A percentile compares a stretch with the other conserved stretches of the same genome.
These are phyloP conservation scores for Herpomyces periplanetae DNA, from an alignment of 2,329 filamentous ascomycete genomes.

Conservation along the genomic window DNA sequence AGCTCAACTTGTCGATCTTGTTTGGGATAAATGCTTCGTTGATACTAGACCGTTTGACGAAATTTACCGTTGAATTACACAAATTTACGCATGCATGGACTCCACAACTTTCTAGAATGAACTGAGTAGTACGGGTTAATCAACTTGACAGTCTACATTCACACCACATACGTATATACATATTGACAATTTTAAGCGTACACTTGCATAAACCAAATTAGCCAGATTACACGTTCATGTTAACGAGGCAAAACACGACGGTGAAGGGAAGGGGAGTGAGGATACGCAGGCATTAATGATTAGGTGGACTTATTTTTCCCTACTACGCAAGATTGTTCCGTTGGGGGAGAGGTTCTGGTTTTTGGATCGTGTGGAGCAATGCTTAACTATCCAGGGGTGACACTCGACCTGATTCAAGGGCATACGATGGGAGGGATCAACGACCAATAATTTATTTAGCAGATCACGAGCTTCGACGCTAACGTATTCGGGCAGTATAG, in stretches of 20 bases:
- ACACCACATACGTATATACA: conserved; percentile 12
- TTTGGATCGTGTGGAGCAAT: conserved; percentile 34
- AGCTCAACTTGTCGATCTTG: conserved; percentile 55
- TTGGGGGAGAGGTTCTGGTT: too few relatives aligned
- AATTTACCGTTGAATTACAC: conserved; percentile 26
- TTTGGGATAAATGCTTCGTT: conserved; percentile 89
- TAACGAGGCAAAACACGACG: too few relatives aligned
- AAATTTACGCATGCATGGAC: conserved; percentile 5
- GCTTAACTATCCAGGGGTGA: conserved; percentile 89
- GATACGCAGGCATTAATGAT: too few relatives aligned
- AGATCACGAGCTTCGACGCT: conserved; percentile 62
- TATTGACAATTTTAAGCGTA: conserved; percentile 12
- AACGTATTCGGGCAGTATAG: conserved; percentile 54
- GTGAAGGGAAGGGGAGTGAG: too few relatives aligned
- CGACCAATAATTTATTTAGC: conserved; percentile 62
- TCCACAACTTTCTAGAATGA: conserved; percentile 7
- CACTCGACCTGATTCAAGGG: conserved; percentile 50
- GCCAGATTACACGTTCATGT: too few relatives aligned
- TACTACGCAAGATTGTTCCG: too few relatives aligned
- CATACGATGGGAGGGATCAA: conserved; percentile 76
- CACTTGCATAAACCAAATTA: too few relatives aligned
- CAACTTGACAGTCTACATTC: conserved; percentile 11
- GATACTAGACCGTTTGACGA: conserved; percentile 91
- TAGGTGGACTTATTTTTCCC: too few relatives aligned
- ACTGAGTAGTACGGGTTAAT: conserved; percentile 7